Conservation (phyloP, 179 eudicot genomes). For the Beta corolliflora region DNA sequence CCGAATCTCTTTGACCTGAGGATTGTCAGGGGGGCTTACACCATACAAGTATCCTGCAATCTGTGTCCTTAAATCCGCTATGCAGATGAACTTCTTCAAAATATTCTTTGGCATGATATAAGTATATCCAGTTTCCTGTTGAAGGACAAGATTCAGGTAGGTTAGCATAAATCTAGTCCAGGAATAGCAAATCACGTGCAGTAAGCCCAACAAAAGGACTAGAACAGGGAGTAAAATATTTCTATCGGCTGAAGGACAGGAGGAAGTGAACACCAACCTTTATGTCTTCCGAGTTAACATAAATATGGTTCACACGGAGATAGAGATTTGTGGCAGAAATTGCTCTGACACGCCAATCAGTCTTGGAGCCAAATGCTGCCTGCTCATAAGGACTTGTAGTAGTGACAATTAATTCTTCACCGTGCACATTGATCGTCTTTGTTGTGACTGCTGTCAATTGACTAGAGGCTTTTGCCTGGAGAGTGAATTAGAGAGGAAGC, state of each 20-base stretch:
- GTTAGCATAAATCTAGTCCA: background rate
- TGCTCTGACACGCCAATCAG: slow-evolving; percentile 99
- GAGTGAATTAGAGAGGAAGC: background rate
- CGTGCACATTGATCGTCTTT: slow-evolving; percentile 92
- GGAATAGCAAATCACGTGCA: background rate
- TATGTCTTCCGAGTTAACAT: slow-evolving; percentile 97
- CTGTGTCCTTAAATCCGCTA: slow-evolving; percentile 98
- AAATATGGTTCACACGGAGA: slow-evolving; percentile 96
- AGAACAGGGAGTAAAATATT: background rate
- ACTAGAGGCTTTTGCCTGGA: slow-evolving; percentile 79
- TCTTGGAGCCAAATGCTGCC: slow-evolving; percentile 88
- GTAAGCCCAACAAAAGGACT: background rate
- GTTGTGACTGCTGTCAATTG: slow-evolving; percentile 95
- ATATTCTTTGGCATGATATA: slow-evolving; percentile 99
- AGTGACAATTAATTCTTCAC: slow-evolving; percentile 86
- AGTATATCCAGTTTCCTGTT: slow-evolving; percentile 93
- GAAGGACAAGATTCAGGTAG: background rate
- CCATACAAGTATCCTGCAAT: slow-evolving; percentile 96
- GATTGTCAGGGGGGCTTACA: slow-evolving; percentile 97
- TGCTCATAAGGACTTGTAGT: slow-evolving; percentile 99
- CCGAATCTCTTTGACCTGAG: slow-evolving; percentile 98
- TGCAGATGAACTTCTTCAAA: slow-evolving; percentile 95
- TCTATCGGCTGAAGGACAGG: slow-evolving; percentile 1
- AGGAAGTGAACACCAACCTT: slow-evolving; percentile 49
- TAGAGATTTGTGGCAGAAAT: slow-evolving; percentile 98